phyloP scores from a whole-genome alignment of 2,329 filamentous ascomycete genomes.

The Hypocreales sp. region DNA sequence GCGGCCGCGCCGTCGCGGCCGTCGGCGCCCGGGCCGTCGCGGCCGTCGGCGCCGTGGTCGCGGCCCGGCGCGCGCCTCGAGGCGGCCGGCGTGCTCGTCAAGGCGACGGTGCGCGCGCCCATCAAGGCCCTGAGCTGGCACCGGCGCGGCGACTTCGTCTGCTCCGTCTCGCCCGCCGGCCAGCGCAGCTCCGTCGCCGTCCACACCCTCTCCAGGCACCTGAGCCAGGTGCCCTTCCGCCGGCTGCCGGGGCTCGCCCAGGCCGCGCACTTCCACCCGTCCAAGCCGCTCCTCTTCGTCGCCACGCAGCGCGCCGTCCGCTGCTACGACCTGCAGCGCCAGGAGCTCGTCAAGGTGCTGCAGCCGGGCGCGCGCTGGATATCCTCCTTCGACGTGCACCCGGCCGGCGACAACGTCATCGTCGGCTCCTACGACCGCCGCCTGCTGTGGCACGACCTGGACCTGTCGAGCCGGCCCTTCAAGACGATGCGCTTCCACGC shows the following conservation, averaged over 20 bases:
- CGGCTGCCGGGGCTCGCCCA: constrained; percentile 60
- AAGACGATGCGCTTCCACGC: constrained; percentile 93
- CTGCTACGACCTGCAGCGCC: constrained; percentile 82
- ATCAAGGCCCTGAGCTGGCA: constrained; percentile 92
- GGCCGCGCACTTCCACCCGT: constrained; percentile 87
- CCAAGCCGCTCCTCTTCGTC: constrained; percentile 85
- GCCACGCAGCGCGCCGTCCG: constrained; percentile 89
- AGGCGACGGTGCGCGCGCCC: constrained; percentile 61
- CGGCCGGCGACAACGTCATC: constrained; percentile 84
- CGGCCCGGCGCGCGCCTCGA: constrained; percentile 61
- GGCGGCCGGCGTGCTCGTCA: constrained; percentile 63
- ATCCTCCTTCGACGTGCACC: constrained; percentile 83
- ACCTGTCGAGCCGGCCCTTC: constrained; percentile 79
- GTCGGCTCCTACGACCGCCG: constrained; percentile 90
- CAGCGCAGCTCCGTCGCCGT: constrained; percentile 75
- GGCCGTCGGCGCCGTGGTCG: constrained; percentile 66
- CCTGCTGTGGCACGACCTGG: constrained; percentile 91
- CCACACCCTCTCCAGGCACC: constrained; percentile 87
- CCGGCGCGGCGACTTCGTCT: constrained; percentile 83
- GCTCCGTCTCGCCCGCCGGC: constrained; percentile 72
- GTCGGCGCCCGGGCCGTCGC: constrained; percentile 45
- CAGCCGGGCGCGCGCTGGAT: constrained; percentile 91
- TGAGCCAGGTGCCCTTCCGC: constrained; percentile 89
- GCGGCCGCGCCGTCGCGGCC: constrained; percentile 36
- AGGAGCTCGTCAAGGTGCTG: constrained; percentile 83